Evolutionary conservation across 2,329 filamentous ascomycete genomes (phyloP).

Genomic region (Paraphaeosphaeria sporulosa): DNA sequence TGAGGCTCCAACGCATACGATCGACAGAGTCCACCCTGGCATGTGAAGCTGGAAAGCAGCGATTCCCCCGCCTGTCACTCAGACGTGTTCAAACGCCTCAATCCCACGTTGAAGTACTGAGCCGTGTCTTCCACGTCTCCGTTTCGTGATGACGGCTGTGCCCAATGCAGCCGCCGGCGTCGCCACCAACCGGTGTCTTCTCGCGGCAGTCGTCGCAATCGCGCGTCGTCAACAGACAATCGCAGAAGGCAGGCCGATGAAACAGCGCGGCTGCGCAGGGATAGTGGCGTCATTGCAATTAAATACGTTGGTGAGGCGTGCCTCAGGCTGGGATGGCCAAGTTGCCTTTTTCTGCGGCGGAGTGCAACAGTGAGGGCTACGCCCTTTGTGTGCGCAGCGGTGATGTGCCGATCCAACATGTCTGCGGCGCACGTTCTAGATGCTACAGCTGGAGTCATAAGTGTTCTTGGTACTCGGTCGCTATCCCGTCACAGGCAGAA

Average conservation of each 20-base stretch:
- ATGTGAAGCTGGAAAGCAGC: background rate
- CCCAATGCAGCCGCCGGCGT: conserved; percentile 1
- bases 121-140: background rate
- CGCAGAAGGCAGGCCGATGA: background rate
- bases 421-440: background rate
- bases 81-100: conserved; percentile 1
- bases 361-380: background rate
- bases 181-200: background rate
- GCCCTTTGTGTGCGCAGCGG: background rate
- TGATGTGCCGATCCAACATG: background rate
- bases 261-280: conserved; percentile 2
- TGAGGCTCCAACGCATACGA: conserved; percentile 6
- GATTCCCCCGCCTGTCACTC: conserved; percentile 1
- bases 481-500: background rate
- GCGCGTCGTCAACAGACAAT: background rate
- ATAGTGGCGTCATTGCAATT: conserved; percentile 5
- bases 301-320: background rate
- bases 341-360: conserved; percentile 3
- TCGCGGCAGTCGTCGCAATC: background rate
- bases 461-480: background rate
- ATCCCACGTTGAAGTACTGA: background rate
- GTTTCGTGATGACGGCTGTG: background rate
- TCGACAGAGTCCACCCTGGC: background rate
- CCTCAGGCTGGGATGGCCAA: conserved; percentile 4
- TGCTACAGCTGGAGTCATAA: background rate